Evolutionary conservation across 805 yeast genomes (phyloP), one percentile per base, ranked within the genome.

Genomic region (Lipomyces yamanashiensis): DNA sequence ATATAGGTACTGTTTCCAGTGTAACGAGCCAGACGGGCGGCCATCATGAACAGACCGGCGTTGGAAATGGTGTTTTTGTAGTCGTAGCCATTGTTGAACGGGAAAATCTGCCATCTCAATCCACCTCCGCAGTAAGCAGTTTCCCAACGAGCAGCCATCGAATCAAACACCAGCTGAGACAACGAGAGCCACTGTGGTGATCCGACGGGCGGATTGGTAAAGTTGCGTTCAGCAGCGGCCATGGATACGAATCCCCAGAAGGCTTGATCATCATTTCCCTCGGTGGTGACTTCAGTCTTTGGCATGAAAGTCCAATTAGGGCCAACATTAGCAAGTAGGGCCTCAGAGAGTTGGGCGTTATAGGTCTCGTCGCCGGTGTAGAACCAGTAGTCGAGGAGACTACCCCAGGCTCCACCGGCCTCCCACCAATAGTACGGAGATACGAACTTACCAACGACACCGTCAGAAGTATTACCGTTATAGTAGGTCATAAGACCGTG

Each of bases 181-280:
- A 92, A 79, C 58, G 85, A 82, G 39, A 91, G 81, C 98, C 98
- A 93, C 62, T 84, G 84, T 17, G 91, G 91, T 59, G 82, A 75
- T 57, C 79, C 83, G 0, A 71, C 64, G 75, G 83, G 78, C 0
- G 92, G 92, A 71, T 89, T 88, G 7, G 89, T 80, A 76, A 91
- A 91, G 76, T 88, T 89, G 72, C 89, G 82, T 75, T 93, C 98
- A 0, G 96, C 96, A 0, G 98, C 98, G 36, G 85, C 87, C 88
- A 93, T 90, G 3, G 86, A 96, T 0, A 96, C 88, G 64, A 95
- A 80, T 5, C 97, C 98, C 98, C 98, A 93, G 75, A 93, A 91
- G 1, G 90, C 97, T 79, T 93, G 98, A 80, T 93, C 98, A 81
- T 93, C 99, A 74, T 93, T 93, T 72, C 98, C 99, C 77, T 93